Conservation (phyloP, 305 asterid genomes). For the Solanum hybrid region DNA sequence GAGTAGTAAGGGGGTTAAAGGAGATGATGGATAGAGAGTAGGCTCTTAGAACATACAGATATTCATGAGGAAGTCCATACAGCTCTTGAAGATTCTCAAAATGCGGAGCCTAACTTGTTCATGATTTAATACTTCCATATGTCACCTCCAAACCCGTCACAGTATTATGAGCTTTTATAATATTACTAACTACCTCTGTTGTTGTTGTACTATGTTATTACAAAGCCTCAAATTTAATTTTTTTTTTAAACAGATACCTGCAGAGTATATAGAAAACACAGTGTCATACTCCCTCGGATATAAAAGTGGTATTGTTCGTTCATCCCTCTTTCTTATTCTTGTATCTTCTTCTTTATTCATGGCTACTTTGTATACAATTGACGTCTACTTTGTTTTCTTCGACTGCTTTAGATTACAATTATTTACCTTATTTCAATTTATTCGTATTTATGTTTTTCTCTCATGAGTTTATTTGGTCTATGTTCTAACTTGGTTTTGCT, state of each 20-base stretch:
- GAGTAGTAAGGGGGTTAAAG: too few relatives aligned
- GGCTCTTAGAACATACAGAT: not conserved
- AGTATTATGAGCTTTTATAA: not conserved
- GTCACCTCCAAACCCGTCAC: not conserved
- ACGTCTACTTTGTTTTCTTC: too few relatives aligned
- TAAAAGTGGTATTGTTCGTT: not conserved
- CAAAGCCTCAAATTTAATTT: not conserved
- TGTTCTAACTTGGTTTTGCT: not conserved
- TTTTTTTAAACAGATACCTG: too few relatives aligned
- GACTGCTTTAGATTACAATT: not conserved
- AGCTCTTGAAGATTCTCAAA: not conserved
- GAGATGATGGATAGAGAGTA: not conserved
- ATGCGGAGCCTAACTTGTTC: not conserved
- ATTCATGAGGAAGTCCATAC: too few relatives aligned
- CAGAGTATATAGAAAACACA: not conserved
- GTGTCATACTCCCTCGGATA: not conserved
- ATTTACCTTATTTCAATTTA: not conserved
- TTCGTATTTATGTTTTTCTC: not conserved
- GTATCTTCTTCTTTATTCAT: not conserved
- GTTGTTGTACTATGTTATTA: not conserved
- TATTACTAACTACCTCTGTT: not conserved
- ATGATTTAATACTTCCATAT: not conserved
- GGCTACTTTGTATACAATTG: not conserved
- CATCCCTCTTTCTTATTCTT: not conserved
- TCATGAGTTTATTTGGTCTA: not conserved